Evolutionary conservation across 1,284 basidiomycete species (phyloP).

Genomic region (Ceratobasidium theobromae): DNA sequence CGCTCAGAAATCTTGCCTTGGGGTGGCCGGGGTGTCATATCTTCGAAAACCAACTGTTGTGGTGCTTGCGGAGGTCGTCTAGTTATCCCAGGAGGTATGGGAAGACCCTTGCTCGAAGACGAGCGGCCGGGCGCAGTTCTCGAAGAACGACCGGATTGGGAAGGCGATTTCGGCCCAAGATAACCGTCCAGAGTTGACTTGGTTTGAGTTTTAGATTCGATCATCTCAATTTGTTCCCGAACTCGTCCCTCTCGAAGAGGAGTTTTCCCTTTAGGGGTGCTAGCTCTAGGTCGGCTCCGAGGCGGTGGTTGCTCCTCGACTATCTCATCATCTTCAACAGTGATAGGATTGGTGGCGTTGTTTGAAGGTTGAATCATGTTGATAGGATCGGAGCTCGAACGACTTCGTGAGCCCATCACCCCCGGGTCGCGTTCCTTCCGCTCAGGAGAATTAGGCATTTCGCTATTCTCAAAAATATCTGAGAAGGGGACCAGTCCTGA

Average conservation of each 20-base stretch:
- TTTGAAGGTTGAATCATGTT: neutral
- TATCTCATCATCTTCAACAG: slow-evolving; percentile 2
- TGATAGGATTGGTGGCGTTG: neutral
- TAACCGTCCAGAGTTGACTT: neutral
- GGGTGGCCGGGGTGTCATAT: too few species aligned
- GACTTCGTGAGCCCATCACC: neutral
- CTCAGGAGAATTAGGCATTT: neutral
- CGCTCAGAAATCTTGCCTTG: too few species aligned
- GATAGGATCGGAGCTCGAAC: slow-evolving; percentile 16
- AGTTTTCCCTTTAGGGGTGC: slow-evolving; percentile 7
- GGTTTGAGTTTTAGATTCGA: neutral
- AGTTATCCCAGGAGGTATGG: neutral
- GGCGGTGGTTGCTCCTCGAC: neutral
- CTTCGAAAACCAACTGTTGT: too few species aligned
- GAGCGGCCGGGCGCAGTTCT: neutral
- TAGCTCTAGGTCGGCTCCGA: neutral
- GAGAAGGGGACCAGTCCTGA: neutral
- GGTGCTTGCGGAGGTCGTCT: too few species aligned
- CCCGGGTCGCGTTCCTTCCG: neutral
- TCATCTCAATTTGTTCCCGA: neutral
- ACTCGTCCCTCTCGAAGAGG: neutral
- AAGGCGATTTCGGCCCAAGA: neutral
- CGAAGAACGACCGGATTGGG: neutral
- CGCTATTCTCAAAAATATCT: neutral
- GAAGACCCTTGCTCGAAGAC: neutral